phyloP scores from a whole-genome alignment of 495 filamentous ascomycete genomes.

The Parathielavia appendiculata region DNA sequence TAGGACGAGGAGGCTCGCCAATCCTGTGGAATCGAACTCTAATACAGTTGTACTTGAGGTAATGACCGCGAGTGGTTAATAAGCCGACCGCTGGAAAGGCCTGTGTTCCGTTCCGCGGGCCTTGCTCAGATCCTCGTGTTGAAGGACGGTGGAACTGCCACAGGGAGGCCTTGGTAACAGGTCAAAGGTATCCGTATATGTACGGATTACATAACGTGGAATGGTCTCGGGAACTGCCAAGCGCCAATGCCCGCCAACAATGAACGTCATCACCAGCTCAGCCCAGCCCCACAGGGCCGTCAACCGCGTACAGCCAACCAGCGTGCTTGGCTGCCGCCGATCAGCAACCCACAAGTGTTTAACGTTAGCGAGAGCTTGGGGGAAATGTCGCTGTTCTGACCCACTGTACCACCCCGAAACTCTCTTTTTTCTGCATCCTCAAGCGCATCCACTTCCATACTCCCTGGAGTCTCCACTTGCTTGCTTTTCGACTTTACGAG shows the following conservation, averaged over 20 bases:
- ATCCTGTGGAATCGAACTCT: too few species aligned
- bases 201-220: too few species aligned
- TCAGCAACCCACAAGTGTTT: too few species aligned
- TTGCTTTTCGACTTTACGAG: slow-evolving; percentile 10
- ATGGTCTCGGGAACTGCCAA: too few species aligned
- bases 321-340: not conserved
- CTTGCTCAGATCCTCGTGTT: not conserved
- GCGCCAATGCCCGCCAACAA: too few species aligned
- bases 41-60: too few species aligned
- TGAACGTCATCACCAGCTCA: not conserved
- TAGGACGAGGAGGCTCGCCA: too few species aligned
- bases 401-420: too few species aligned
- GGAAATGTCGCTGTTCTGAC: too few species aligned
- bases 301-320: not conserved
- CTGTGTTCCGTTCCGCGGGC: not conserved
- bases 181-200: too few species aligned
- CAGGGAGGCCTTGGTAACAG: not conserved
- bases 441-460: not conserved
- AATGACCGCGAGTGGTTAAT: not conserved
- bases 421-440: not conserved
- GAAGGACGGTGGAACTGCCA: not conserved
- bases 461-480: not conserved
- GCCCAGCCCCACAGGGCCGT: not conserved
- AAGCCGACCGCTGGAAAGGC: too few species aligned
- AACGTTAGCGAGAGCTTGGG: too few species aligned